A percentile compares a stretch with the other conserved stretches of the same genome.
phyloP scores from a whole-genome alignment of 2,329 filamentous ascomycete species.

The Periconia sp. region DNA sequence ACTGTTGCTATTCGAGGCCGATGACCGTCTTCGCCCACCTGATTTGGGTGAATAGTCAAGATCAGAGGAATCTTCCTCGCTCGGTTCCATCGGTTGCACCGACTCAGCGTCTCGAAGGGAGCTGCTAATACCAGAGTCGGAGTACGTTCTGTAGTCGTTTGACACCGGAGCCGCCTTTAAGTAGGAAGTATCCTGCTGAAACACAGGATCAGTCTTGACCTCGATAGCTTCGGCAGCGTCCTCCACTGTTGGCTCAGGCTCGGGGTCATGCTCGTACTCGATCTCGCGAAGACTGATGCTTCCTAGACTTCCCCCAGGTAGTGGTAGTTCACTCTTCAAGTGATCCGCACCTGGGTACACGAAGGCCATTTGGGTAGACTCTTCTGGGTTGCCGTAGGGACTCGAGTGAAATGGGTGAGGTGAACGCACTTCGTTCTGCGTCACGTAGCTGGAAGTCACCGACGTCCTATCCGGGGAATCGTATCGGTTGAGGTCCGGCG shows the following conservation, averaged over 20 bases:
- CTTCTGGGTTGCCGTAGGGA: conserved; percentile 26
- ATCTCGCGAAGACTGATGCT: conserved; percentile 38
- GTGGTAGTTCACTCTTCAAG: conserved; percentile 18
- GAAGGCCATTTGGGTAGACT: conserved; percentile 20
- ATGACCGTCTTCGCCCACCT: conserved; percentile 32
- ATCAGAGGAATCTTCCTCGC: conserved; percentile 39
- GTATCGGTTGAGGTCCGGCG: conserved; percentile 27
- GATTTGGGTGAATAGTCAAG: conserved; percentile 44
- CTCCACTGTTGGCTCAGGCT: conserved; percentile 29
- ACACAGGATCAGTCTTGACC: conserved; percentile 29
- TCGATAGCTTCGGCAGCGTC: conserved; percentile 29
- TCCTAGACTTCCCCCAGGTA: conserved; percentile 13
- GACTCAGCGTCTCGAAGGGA: conserved; percentile 44
- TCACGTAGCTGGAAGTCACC: conserved; percentile 35
- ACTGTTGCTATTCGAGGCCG: conserved; percentile 29
- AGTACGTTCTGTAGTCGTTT: conserved; percentile 19
- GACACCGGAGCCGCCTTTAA: conserved; percentile 22
- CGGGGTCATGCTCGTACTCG: conserved; percentile 35
- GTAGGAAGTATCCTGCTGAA: conserved; percentile 22
- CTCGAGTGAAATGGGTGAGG: conserved; percentile 24
- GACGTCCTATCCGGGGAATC: conserved; percentile 43
- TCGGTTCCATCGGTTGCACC: conserved; percentile 38
- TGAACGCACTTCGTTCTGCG: conserved; percentile 37
- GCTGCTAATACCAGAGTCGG: conserved; percentile 34
- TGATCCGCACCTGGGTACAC: conserved; percentile 27